Conservation (phyloP, 2,329 filamentous ascomycete genomes). For the Cercospora janseana region DNA sequence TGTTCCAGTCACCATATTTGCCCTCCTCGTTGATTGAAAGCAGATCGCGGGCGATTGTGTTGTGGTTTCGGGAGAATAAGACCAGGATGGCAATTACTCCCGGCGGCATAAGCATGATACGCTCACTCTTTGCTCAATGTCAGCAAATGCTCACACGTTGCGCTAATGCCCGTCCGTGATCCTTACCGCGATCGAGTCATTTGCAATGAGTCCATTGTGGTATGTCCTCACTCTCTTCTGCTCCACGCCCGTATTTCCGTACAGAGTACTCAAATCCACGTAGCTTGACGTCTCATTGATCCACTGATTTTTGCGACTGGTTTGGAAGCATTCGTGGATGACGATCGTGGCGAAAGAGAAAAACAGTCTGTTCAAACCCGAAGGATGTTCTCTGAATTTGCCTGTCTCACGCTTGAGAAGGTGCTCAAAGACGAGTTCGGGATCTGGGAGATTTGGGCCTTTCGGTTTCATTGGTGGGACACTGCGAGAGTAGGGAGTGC, state of each 20-base stretch:
- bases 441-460: conserved; percentile 50
- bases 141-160: not conserved
- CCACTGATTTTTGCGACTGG: conserved; percentile 41
- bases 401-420: conserved; percentile 45
- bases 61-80: conserved; percentile 50
- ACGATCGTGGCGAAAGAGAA: conserved; percentile 51
- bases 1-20: conserved; percentile 45
- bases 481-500: conserved; percentile 47
- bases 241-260: conserved; percentile 47
- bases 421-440: conserved; percentile 49
- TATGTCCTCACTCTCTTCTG: conserved; percentile 47
- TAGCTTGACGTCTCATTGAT: conserved; percentile 51
- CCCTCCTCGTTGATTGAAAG: conserved; percentile 46
- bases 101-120: conserved; percentile 51
- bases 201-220: conserved; percentile 44
- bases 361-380: conserved; percentile 47
- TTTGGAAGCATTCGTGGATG: conserved; percentile 52
- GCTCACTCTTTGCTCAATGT: conserved; percentile 34
- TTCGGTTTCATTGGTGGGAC: conserved; percentile 50
- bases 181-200: conserved; percentile 43
- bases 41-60: conserved; percentile 44
- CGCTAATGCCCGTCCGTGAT: not conserved
- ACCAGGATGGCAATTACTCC: conserved; percentile 45
- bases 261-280: conserved; percentile 49
- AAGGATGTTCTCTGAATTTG: conserved; percentile 46